phyloP scores from a whole-genome alignment of 306 rosid species.

The Vicia sativa region DNA sequence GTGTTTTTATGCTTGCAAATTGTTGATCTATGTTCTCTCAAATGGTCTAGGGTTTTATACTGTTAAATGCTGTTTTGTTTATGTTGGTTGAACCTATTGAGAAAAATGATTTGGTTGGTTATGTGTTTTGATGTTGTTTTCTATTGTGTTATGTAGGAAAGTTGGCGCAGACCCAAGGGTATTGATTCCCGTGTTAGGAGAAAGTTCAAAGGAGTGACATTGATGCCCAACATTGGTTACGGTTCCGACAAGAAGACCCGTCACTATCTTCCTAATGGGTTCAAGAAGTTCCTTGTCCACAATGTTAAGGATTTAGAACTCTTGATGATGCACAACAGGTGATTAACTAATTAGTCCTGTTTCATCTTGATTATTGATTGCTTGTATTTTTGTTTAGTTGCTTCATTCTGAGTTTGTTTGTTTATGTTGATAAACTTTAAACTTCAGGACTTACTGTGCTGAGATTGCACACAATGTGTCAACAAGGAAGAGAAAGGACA shows the following conservation, averaged over 20 bases:
- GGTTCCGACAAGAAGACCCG: conserved; percentile 79
- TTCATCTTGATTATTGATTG: too few relatives aligned
- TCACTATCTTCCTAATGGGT: conserved; percentile 62
- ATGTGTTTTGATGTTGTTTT: not conserved
- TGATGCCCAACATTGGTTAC: conserved; percentile 78
- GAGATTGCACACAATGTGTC: conserved; percentile 76
- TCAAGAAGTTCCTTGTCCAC: conserved; percentile 38
- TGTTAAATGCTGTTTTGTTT: too few relatives aligned
- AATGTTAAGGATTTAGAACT: conserved; percentile 57
- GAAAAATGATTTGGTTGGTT: too few relatives aligned
- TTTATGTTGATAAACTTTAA: conserved; percentile 7
- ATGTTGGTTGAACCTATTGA: too few relatives aligned
- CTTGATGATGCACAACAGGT: too few relatives aligned
- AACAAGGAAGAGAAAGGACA: conserved; percentile 66
- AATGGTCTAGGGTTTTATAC: not conserved
- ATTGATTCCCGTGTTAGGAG: conserved; percentile 82
- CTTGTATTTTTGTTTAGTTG: too few relatives aligned
- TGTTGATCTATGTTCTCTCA: not conserved
- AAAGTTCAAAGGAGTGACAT: conserved; percentile 66
- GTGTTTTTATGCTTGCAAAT: not conserved
- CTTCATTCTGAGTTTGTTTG: not conserved
- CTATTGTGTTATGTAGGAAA: conserved; percentile 42
- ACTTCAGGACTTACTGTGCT: conserved; percentile 68
- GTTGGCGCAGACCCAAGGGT: conserved; percentile 85
- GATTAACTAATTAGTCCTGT: too few relatives aligned